Conservation (phyloP, 139 green algal species). For the Micromonas pusilla region DNA sequence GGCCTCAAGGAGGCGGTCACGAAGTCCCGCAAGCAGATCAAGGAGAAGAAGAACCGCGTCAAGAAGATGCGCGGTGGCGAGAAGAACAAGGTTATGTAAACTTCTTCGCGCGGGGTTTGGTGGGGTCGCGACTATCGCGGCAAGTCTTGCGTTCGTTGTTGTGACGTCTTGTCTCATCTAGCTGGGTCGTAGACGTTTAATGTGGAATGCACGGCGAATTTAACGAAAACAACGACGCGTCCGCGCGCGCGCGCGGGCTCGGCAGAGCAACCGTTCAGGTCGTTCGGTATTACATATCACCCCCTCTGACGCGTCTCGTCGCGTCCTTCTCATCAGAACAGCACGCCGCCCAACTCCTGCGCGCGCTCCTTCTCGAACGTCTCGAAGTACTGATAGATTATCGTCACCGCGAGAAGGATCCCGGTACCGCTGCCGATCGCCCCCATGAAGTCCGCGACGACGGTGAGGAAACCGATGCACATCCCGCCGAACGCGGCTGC, state of each 20-base stretch:
- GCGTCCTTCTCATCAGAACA: too few relatives aligned
- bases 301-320: too few relatives aligned
- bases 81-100: constrained; percentile 55
- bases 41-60: constrained; percentile 96
- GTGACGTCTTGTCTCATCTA: too few relatives aligned
- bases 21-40: constrained; percentile 97
- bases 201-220: too few relatives aligned
- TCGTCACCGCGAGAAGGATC: constrained; percentile 96
- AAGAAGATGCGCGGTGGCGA: constrained; percentile 90
- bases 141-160: too few relatives aligned
- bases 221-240: too few relatives aligned
- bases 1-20: constrained; percentile 71
- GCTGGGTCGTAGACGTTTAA: too few relatives aligned
- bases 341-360: constrained; percentile 32
- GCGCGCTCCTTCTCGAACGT: constrained; percentile 77
- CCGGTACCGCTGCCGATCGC: constrained; percentile 87
- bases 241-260: too few relatives aligned
- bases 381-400: constrained; percentile 96
- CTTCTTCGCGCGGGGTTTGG: not conserved
- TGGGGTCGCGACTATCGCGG: not conserved
- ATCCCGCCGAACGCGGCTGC: constrained; percentile 96
- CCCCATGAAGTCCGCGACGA: constrained; percentile 98
- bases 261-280: too few relatives aligned
- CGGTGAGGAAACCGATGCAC: constrained; percentile 98
- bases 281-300: too few relatives aligned